Evolutionary conservation across 208 protist species (phyloP).

Genomic region (Acanthamoeba triangularis): DNA sequence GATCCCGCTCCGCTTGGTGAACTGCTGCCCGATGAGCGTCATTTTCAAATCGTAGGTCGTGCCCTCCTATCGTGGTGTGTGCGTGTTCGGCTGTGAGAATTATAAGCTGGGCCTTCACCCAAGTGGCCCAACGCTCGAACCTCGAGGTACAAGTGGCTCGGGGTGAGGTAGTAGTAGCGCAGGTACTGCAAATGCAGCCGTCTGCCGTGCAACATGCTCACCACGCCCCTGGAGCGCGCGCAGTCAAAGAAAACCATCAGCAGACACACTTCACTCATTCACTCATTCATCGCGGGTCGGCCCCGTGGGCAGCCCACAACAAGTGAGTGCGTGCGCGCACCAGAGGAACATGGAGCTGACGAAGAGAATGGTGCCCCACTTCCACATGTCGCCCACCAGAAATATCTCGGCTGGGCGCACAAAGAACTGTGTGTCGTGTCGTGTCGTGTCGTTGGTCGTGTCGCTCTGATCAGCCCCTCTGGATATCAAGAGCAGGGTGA

Average conservation of each 20-base stretch:
- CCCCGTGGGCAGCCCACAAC: too few species aligned
- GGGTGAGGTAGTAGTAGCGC: conserved; percentile 35
- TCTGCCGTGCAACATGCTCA: conserved; percentile 15
- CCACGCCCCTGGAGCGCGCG: not conserved
- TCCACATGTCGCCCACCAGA: conserved; percentile 39
- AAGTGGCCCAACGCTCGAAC: not conserved
- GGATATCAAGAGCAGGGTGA: not conserved
- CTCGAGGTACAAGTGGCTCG: conserved; percentile 6
- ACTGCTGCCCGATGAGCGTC: conserved; percentile 5
- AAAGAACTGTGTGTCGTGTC: conserved; percentile 23
- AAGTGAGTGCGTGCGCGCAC: not conserved
- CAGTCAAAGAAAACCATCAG: not conserved
- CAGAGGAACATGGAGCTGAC: conserved; percentile 6
- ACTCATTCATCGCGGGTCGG: too few species aligned
- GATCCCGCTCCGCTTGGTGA: not conserved
- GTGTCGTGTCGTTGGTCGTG: not conserved
- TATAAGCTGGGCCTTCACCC: not conserved
- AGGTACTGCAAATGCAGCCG: conserved; percentile 44
- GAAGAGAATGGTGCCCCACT: conserved; percentile 66
- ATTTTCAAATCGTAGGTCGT: conserved; percentile 52
- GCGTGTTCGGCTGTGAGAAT: not conserved
- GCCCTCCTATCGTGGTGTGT: not conserved
- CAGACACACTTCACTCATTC: too few species aligned
- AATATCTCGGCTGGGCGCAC: conserved; percentile 10
- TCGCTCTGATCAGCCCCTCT: not conserved